Conservation (phyloP, 768 basidiomycete genomes). For the Lentinula lateritia region DNA sequence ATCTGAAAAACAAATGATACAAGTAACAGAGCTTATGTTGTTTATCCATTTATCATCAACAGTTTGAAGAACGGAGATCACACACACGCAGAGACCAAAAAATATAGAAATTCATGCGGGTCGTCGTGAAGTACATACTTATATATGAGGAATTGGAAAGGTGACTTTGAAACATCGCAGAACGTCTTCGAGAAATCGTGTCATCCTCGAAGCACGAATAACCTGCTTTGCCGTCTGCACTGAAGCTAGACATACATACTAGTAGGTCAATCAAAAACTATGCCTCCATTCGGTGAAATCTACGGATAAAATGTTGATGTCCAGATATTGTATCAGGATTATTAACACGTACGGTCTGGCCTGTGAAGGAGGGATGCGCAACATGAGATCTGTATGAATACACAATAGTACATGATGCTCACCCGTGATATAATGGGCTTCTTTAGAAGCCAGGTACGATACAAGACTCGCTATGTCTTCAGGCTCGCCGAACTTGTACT, state of each 20-base stretch:
- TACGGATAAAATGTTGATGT: neutral
- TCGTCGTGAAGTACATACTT: too few species aligned
- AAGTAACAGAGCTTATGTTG: too few species aligned
- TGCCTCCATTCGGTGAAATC: neutral
- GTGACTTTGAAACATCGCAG: too few species aligned
- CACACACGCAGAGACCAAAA: too few species aligned
- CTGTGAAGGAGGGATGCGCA: neutral
- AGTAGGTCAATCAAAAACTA: neutral
- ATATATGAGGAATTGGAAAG: too few species aligned
- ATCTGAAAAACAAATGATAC: too few species aligned
- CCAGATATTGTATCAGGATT: neutral
- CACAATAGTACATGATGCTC: neutral
- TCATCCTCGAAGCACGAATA: too few species aligned
- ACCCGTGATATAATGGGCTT: slow-evolving; percentile 22
- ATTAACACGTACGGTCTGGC: slow-evolving; percentile 1
- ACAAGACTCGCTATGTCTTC: slow-evolving; percentile 20
- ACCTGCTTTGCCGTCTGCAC: too few species aligned
- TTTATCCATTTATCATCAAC: too few species aligned
- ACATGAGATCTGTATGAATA: neutral
- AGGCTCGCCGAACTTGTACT: slow-evolving; percentile 1
- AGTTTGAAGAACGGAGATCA: too few species aligned
- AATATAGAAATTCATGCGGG: too few species aligned
- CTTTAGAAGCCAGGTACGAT: slow-evolving; percentile 24
- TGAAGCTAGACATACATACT: too few species aligned
- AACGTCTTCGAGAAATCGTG: neutral